These are phyloP conservation scores for Xerocomus nothofagi DNA, from an alignment of 1,284 basidiomycete species.

Conservation along the genomic window DNA sequence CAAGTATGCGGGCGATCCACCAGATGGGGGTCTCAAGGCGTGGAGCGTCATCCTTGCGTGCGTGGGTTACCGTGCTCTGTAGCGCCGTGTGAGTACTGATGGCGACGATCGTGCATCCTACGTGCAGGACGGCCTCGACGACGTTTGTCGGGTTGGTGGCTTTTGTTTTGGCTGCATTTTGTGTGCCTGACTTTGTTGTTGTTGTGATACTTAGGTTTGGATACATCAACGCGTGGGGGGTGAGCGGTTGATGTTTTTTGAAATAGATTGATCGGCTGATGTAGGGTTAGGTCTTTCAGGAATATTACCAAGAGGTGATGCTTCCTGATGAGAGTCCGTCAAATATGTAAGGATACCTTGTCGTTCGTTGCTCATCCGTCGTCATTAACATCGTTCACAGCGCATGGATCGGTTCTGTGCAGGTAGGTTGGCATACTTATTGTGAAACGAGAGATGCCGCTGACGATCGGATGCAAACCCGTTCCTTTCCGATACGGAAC, in stretches of 20 bases:
- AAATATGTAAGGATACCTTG: conserved; percentile 23
- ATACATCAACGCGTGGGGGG: conserved; percentile 33
- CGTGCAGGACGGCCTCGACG: conserved; percentile 22
- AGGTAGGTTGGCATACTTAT: conserved; percentile 17
- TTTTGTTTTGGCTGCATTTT: neutral
- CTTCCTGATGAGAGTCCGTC: conserved; percentile 30
- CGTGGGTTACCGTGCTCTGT: conserved; percentile 10
- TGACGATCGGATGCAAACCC: neutral
- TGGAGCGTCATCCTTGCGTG: conserved; percentile 53
- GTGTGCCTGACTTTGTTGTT: conserved; percentile 5
- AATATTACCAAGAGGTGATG: conserved; percentile 37
- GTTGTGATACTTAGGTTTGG: conserved; percentile 26
- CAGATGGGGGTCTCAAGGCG: conserved; percentile 54
- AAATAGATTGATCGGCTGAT: neutral
- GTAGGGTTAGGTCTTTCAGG: conserved; percentile 33
- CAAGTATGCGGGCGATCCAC: conserved; percentile 31
- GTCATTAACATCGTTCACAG: conserved; percentile 15
- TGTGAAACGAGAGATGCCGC: neutral
- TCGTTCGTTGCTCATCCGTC: neutral
- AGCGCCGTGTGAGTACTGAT: conserved; percentile 5
- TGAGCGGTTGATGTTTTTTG: conserved; percentile 8
- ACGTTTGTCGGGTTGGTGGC: conserved; percentile 16
- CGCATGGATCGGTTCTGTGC: conserved; percentile 42
- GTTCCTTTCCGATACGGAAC: neutral
- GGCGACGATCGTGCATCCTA: neutral